Evolutionary conservation across 192 early-diverging fungal species (phyloP).

Genomic region (Coemansia sp.): DNA sequence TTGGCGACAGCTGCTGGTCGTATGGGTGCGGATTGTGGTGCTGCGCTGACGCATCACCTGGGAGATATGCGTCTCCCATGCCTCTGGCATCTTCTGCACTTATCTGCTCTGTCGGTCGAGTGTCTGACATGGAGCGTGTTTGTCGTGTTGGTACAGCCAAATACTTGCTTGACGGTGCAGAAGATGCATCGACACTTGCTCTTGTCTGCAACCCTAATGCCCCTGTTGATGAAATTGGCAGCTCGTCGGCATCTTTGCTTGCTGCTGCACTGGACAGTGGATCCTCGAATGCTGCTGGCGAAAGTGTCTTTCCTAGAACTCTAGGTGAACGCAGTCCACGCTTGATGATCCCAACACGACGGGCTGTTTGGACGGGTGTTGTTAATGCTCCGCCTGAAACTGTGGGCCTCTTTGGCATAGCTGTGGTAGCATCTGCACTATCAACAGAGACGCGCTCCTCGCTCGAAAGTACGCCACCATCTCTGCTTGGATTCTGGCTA

Average conservation of each 20-base stretch:
- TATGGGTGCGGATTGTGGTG: slow-evolving; percentile 41
- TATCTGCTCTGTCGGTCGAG: slow-evolving; percentile 8
- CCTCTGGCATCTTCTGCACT: slow-evolving; percentile 1
- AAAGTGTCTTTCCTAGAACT: slow-evolving; percentile 45
- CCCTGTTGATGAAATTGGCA: neutral
- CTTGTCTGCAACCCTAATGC: slow-evolving; percentile 8
- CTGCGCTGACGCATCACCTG: neutral
- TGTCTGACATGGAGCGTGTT: slow-evolving; percentile 46
- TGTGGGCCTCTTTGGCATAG: slow-evolving; percentile 4
- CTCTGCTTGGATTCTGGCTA: neutral
- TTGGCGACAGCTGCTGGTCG: slow-evolving; percentile 51
- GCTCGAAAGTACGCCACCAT: neutral
- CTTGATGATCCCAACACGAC: slow-evolving; percentile 47
- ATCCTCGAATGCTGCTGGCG: slow-evolving; percentile 40
- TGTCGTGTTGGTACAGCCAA: slow-evolving; percentile 23
- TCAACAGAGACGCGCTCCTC: neutral
- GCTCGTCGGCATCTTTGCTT: neutral
- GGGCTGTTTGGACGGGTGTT: slow-evolving; percentile 33
- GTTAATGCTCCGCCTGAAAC: slow-evolving; percentile 7
- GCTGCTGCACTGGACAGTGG: slow-evolving; percentile 49
- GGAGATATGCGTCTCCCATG: neutral
- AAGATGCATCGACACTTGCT: slow-evolving; percentile 35
- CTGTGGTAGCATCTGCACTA: neutral
- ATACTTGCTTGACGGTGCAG: slow-evolving; percentile 8
- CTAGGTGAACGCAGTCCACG: slow-evolving; percentile 49